These are phyloP conservation scores for Phialophora chinensis DNA, from an alignment of 2,329 filamentous ascomycete genomes.

Conservation along the genomic window DNA sequence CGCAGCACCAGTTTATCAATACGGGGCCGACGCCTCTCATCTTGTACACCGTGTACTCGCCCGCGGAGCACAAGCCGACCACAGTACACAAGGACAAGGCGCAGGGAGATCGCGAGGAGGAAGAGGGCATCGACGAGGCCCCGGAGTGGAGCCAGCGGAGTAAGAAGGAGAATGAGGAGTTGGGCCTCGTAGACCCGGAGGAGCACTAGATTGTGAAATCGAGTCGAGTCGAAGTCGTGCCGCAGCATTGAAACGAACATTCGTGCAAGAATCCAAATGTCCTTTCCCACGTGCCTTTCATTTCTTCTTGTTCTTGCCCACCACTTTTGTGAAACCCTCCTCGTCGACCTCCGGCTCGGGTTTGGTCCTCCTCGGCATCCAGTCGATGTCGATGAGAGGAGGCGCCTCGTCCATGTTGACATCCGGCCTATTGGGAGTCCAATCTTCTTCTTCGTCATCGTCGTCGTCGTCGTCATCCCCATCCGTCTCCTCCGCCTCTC, in stretches of 20 bases:
- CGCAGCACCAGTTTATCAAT: constrained; percentile 70
- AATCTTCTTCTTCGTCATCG: constrained; percentile 62
- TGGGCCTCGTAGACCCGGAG: constrained; percentile 57
- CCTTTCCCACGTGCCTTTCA: constrained; percentile 32
- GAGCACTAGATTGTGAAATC: constrained; percentile 21
- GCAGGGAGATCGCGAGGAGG: constrained; percentile 67
- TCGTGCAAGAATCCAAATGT: not conserved
- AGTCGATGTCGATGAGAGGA: constrained; percentile 55
- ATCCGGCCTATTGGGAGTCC: constrained; percentile 58
- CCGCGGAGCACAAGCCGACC: constrained; percentile 65
- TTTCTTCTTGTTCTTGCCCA: constrained; percentile 67
- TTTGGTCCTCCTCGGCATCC: constrained; percentile 57
- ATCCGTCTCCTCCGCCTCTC: constrained; percentile 64
- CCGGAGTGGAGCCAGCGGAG: constrained; percentile 64
- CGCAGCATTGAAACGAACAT: not conserved
- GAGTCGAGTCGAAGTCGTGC: not conserved
- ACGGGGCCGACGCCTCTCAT: constrained; percentile 64
- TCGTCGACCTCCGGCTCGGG: constrained; percentile 72
- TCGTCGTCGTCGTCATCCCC: constrained; percentile 61
- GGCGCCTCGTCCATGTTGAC: constrained; percentile 72
- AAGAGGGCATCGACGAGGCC: constrained; percentile 65
- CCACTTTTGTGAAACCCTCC: constrained; percentile 79
- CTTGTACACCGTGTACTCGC: constrained; percentile 67
- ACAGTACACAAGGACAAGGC: constrained; percentile 69
- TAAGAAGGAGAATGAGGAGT: constrained; percentile 64